Evolutionary conservation across 345 rosid genomes (phyloP).

Genomic region (Eucalyptus brandiana): DNA sequence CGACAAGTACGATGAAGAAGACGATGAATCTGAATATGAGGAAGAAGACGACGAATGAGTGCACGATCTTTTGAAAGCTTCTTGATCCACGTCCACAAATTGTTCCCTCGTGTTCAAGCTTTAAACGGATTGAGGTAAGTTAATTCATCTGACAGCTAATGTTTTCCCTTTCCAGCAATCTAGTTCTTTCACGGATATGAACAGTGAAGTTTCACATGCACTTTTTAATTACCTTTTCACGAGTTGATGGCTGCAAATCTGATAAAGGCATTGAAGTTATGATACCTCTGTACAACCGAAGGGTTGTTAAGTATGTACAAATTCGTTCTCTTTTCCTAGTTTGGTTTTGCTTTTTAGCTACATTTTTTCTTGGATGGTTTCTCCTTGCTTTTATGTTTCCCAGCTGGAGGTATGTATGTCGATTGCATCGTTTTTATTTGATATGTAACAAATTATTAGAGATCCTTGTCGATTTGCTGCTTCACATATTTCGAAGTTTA

Average conservation of each 20-base stretch:
- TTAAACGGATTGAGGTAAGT: no score
- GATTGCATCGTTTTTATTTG: neutral
- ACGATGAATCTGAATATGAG: no score
- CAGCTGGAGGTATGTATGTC: neutral
- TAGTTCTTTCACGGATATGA: no score
- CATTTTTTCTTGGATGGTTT: neutral
- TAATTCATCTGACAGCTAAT: fast-evolving
- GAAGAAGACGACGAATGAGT: no score
- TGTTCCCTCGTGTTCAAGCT: no score
- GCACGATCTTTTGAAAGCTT: no score
- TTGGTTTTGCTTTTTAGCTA: neutral
- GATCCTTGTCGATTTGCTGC: neutral
- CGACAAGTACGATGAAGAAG: no score
- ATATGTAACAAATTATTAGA: neutral
- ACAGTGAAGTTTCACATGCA: no score
- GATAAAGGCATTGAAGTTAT: neutral
- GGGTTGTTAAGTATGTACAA: neutral
- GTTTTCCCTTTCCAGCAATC: fast-evolving
- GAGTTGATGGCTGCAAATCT: neutral
- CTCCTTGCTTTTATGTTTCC: neutral
- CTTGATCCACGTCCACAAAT: no score
- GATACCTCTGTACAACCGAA: neutral
- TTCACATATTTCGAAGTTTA: neutral
- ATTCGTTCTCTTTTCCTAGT: neutral
- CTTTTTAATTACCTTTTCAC: no score